Evolutionary conservation across 805 yeast species (phyloP).

Genomic region (Metschnikowia bowlesiae): DNA sequence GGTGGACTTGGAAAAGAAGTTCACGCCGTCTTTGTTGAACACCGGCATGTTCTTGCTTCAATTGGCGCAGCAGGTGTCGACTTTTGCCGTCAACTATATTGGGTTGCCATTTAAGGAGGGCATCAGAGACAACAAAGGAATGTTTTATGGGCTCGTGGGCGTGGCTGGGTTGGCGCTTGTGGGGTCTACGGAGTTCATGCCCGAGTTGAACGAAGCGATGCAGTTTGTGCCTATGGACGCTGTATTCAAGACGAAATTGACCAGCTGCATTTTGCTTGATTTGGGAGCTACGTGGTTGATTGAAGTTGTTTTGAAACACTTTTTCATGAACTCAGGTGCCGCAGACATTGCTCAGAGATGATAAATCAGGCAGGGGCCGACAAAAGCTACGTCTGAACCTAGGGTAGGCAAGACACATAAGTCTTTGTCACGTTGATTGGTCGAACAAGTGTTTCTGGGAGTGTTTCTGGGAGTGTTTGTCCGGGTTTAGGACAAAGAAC

Average conservation of each 20-base stretch:
- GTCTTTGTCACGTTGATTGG: too few relatives aligned
- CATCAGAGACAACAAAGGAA: slow-evolving; percentile 85
- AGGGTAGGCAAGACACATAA: too few relatives aligned
- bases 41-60: slow-evolving; percentile 94
- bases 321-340: slow-evolving; percentile 87
- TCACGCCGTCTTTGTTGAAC: slow-evolving; percentile 84
- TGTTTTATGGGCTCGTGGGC: slow-evolving; percentile 92
- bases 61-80: slow-evolving; percentile 93
- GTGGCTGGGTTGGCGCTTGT: slow-evolving; percentile 84
- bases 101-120: slow-evolving; percentile 96
- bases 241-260: slow-evolving; percentile 71
- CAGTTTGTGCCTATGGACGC: slow-evolving; percentile 82
- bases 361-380: background rate
- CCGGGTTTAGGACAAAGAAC: too few relatives aligned
- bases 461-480: too few relatives aligned
- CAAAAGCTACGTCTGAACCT: too few relatives aligned
- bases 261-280: slow-evolving; percentile 69
- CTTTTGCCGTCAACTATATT: slow-evolving; percentile 96
- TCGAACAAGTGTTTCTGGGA: too few relatives aligned
- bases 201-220: slow-evolving; percentile 90
- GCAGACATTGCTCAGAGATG: slow-evolving; percentile 75
- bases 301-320: slow-evolving; percentile 75
- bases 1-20: slow-evolving; percentile 83
- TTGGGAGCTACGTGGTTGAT: slow-evolving; percentile 70
- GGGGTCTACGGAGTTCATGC: slow-evolving; percentile 91